Evolutionary conservation across 371 early-diverging fungal genomes (phyloP).

Genomic region (Amoeboaphelidium occidentale): DNA sequence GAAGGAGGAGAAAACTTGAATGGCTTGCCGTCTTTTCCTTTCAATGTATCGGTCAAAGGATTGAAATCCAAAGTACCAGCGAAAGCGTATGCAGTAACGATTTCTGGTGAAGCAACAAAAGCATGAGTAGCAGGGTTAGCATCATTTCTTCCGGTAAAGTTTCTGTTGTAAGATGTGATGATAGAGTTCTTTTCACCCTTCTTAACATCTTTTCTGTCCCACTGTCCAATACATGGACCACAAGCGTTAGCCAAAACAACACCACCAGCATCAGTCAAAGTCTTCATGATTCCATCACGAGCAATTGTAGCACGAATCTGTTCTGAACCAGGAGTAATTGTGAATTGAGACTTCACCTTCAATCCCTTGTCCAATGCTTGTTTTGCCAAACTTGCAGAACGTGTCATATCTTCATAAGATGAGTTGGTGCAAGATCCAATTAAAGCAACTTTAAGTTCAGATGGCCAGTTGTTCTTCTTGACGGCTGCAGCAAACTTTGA

Average conservation of each 20-base stretch:
- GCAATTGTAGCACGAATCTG: slow-evolving; percentile 87
- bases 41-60: slow-evolving; percentile 58
- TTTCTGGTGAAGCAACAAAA: slow-evolving; percentile 81
- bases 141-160: slow-evolving; percentile 86
- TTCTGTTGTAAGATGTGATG: slow-evolving; percentile 85
- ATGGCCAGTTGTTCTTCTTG: slow-evolving; percentile 58
- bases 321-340: slow-evolving; percentile 87
- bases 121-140: slow-evolving; percentile 78
- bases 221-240: slow-evolving; percentile 72
- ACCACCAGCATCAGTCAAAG: slow-evolving; percentile 59
- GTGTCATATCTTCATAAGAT: slow-evolving; percentile 80
- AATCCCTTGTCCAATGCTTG: slow-evolving; percentile 61
- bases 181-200: slow-evolving; percentile 55
- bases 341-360: slow-evolving; percentile 47
- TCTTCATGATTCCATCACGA: slow-evolving; percentile 62
- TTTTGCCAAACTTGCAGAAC: slow-evolving; percentile 55
- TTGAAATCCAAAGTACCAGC: slow-evolving; percentile 70
- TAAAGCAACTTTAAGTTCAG: slow-evolving; percentile 56
- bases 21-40: slow-evolving; percentile 23
- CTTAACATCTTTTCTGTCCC: slow-evolving; percentile 59
- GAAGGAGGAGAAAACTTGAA: slow-evolving; percentile 58
- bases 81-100: slow-evolving; percentile 80
- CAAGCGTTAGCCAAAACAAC: slow-evolving; percentile 68
- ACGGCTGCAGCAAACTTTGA: slow-evolving; percentile 49
- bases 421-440: slow-evolving; percentile 92